Base-by-base conservation (phyloP, 352 stramenopile species). In the Phytophthora sp. region DNA sequence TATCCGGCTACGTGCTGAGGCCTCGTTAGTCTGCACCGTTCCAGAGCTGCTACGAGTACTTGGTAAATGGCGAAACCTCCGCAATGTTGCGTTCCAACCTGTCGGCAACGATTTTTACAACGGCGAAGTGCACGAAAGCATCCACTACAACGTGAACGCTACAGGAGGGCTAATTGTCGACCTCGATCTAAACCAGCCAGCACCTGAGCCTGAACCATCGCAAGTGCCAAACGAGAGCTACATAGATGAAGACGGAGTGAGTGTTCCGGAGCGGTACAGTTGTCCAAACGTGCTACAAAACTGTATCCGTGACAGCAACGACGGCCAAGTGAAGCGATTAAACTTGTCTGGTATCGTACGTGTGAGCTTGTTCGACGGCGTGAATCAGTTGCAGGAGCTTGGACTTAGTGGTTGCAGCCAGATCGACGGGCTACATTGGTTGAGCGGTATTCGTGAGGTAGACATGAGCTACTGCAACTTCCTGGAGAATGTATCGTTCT, bases 391-490 rank as follows among this genome's bases (percentile, higher is more conserved):
- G 11, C 32, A 80, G 7, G 62, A 76, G 27, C 62, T 92, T 8
- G 82, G 82, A 32, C 66, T 92, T 26, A 88, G 81, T 46, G 78
- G 83, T n/a, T 88, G 78, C 50, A 70, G 54, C 9, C 50, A 72
- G 18, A 74, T 92, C 28, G 72, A 84, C 51, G 73, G 72, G 0
- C 43, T 89, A 13, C 62, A 81, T 5, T 76, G 55, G 43, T 44
- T 92, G 35, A 30, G 45, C 0, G 72, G 71, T 17, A 74, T 89
- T 44, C 39, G 20, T 0, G 74, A 84, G 31, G 68, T 92, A 2
- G 80, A 92, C 41, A 31, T 92, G 39, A 87, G 74, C 38, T 92
- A 92, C 55, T 92, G 83, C 55, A 80, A 70, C 48, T 74, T 81
- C 28, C 51, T 92, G n/a, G 54, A 60, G 11, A 72, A 88, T 60